These are phyloP conservation scores for Aphanomyces stellatus DNA, from an alignment of 352 stramenopile species.

Conservation along the genomic window DNA sequence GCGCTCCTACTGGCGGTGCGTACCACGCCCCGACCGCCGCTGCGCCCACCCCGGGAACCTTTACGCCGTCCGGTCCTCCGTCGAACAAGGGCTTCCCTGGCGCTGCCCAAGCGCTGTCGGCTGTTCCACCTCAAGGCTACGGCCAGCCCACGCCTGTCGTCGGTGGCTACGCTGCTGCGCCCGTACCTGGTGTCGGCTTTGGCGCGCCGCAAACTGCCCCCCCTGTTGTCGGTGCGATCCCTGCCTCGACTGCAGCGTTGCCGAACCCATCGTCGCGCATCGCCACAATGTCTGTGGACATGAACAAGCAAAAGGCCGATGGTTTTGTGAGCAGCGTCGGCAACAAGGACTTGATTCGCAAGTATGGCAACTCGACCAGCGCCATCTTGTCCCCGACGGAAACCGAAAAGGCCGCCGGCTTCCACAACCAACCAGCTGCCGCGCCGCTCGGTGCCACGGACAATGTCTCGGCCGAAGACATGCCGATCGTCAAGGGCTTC, in stretches of 20 bases:
- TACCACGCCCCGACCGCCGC: constrained; percentile 12
- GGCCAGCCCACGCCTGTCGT: constrained; percentile 21
- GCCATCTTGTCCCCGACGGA: constrained; percentile 45
- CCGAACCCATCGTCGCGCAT: constrained; percentile 53
- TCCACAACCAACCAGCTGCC: constrained; percentile 6
- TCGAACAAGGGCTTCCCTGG: background rate
- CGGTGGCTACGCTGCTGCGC: constrained; percentile 22
- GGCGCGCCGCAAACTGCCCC: background rate
- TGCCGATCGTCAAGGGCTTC: constrained; percentile 70
- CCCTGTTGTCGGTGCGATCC: constrained; percentile 21
- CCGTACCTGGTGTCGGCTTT: background rate
- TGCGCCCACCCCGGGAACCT: constrained; percentile 25
- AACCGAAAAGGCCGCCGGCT: constrained; percentile 14
- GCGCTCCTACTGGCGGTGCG: background rate
- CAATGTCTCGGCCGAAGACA: constrained; percentile 59
- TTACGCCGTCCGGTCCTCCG: constrained; percentile 3
- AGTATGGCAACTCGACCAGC: constrained; percentile 74
- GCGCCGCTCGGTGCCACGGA: constrained; percentile 46
- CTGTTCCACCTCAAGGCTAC: background rate
- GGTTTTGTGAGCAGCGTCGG: constrained; percentile 77
- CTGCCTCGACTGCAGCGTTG: constrained; percentile 25
- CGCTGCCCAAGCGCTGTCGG: background rate
- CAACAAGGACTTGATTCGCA: constrained; percentile 79
- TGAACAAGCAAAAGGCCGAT: constrained; percentile 71
- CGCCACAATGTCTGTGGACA: constrained; percentile 70